phyloP scores from a whole-genome alignment of 768 basidiomycete species.

The Suillus subalutaceus region DNA sequence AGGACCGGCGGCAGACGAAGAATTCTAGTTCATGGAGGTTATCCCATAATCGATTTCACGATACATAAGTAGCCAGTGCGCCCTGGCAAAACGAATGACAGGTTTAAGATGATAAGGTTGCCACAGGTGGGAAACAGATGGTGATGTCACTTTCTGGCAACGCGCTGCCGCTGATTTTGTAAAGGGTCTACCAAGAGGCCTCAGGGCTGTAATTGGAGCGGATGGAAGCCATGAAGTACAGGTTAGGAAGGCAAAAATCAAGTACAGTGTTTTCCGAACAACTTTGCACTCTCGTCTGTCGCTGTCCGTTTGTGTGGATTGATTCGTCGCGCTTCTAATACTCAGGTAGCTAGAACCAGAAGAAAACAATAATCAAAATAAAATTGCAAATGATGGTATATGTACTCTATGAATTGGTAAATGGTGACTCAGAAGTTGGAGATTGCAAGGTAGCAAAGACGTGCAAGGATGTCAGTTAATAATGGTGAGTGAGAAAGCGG shows the following conservation, averaged over 20 bases:
- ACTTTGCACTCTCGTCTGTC: background rate
- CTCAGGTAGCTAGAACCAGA: background rate
- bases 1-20: background rate
- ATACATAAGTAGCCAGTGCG: background rate
- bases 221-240: background rate
- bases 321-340: background rate
- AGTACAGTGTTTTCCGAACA: no score
- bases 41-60: background rate
- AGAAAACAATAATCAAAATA: background rate
- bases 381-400: conserved; percentile 4
- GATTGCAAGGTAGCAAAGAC: background rate
- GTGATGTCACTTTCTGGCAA: background rate
- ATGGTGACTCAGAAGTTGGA: background rate
- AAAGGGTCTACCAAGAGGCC: background rate
- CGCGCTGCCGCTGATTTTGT: background rate
- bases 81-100: no score
- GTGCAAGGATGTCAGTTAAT: background rate
- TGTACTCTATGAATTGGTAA: conserved; percentile 6
- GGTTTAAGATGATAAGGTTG: background rate
- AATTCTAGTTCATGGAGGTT: background rate
- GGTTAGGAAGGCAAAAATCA: background rate
- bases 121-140: background rate
- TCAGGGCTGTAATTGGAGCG: background rate
- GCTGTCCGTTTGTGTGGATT: background rate
- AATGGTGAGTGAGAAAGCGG: background rate